Conservation (phyloP, 1,139 yeast genomes). For the Waltiozyma sp. region DNA sequence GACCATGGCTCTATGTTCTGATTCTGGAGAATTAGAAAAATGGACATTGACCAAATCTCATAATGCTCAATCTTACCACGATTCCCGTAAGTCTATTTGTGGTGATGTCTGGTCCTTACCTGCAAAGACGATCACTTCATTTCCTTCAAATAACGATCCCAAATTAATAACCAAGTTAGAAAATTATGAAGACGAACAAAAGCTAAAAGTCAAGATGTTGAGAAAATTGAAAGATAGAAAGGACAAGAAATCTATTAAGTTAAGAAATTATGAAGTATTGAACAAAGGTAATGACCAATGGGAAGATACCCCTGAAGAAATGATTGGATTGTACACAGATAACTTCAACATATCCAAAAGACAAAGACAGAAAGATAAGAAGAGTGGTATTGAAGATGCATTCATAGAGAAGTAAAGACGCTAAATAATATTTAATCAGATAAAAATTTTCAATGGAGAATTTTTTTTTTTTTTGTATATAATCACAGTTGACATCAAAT, state of each 20-base stretch:
- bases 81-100: slow-evolving; percentile 71
- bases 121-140: slow-evolving; percentile 45
- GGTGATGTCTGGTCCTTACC: slow-evolving; percentile 92
- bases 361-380: slow-evolving; percentile 11
- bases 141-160: slow-evolving; percentile 21
- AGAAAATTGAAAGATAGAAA: slow-evolving; percentile 15
- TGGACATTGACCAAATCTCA: slow-evolving; percentile 82
- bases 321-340: slow-evolving; percentile 14
- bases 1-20: slow-evolving; percentile 66
- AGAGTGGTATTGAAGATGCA: slow-evolving; percentile 4
- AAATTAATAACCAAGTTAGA: slow-evolving; percentile 19
- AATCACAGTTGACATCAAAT: no score
- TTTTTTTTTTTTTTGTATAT: no score
- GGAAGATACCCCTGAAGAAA: slow-evolving; percentile 13
- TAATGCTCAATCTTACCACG: slow-evolving; percentile 71
- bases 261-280: slow-evolving; percentile 7
- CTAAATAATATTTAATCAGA: no score
- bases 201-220: slow-evolving; percentile 12
- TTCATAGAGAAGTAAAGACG: background rate
- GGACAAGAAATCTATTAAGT: slow-evolving; percentile 10
- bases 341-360: slow-evolving; percentile 15
- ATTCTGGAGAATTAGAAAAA: slow-evolving; percentile 68
- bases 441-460: no score
- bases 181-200: slow-evolving; percentile 17
- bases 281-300: slow-evolving; percentile 1